Evolutionary conservation across 495 filamentous ascomycete species (phyloP), one percentile per base, ranked within the genome.

Genomic region (Coniosporium apollinis): DNA sequence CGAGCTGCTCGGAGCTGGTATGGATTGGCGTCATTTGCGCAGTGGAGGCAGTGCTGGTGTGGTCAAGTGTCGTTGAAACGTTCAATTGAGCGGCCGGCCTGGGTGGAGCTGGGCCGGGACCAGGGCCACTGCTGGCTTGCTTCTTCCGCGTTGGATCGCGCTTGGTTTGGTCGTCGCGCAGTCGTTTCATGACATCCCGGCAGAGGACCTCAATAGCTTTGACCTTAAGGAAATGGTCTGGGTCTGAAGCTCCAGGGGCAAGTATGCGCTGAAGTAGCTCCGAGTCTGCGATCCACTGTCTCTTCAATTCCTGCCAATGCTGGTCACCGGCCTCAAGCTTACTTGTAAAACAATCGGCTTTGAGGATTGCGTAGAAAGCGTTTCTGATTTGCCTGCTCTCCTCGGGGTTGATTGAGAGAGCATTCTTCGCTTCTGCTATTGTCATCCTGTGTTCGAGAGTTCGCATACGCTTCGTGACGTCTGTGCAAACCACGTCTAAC

Each of bases 391-490:
- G 64, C 13, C 79, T 67, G 35, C 68, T 74, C 47, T 82, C 62
- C 35, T 73, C 65, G 0, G 82, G 82, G 40, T 86, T 79, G 43
- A 86, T 57, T 2, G 70, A 72, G 10, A 89, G 65, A 5, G 67
- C 58, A 39, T 74, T 76, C 47, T 83, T 84, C 14, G 79, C 79
- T 40, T 83, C 76, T 20, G 70, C 67, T 30, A 84, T 67, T 3
- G 71, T 76, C 61, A 86, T 72, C 19, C 62, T 57, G n/a, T 58
- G 59, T 36, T 70, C 65, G 19, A 69, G 36, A 1, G 66, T 75
- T 25, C 82, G 65, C 64, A 85, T 77, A 17, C 75, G 61, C 54
- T 89, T 89, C 6, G 78, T 83, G 31, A 86, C 78, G 52, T 86
- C 79, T n/a, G 64, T 74, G 46, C 76, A 82, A 17, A 89, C 72